Evolutionary conservation across 2,329 filamentous ascomycete species (phyloP).

Genomic region (Venturia aucupariae): DNA sequence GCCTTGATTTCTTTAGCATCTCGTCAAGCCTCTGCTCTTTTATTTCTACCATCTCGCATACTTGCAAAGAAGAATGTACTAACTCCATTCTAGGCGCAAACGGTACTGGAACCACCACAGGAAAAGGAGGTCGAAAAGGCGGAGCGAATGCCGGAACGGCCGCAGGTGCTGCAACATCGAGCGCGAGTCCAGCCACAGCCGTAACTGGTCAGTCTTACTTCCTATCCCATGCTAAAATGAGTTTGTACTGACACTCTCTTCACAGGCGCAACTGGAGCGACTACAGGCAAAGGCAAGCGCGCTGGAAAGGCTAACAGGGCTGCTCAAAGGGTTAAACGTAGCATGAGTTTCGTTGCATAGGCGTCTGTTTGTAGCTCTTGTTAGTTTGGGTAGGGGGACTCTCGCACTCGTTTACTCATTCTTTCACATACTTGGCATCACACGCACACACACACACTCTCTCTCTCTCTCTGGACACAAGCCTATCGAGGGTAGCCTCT

Average conservation of each 20-base stretch:
- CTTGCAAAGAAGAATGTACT: background rate
- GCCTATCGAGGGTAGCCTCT: no score
- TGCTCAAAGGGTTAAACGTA: background rate
- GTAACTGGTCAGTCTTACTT: background rate
- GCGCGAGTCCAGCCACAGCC: background rate
- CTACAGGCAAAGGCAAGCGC: background rate
- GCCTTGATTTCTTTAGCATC: background rate
- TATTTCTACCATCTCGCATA: background rate
- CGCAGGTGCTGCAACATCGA: background rate
- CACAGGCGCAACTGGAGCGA: background rate
- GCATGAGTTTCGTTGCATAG: conserved; percentile 9
- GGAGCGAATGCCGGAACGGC: background rate
- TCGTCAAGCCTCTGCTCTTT: background rate
- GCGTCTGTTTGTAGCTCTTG: background rate
- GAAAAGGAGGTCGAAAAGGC: conserved; percentile 4
- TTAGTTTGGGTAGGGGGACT: background rate
- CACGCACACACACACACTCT: no score
- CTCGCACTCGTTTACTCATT: background rate
- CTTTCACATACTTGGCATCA: background rate
- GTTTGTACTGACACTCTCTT: background rate
- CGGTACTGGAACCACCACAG: conserved; percentile 1
- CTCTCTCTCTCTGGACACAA: no score
- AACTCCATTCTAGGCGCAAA: background rate
- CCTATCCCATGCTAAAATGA: background rate
- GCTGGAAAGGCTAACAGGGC: background rate